Conservation (phyloP, 495 filamentous ascomycete species). For the Penicillium riverlandense region DNA sequence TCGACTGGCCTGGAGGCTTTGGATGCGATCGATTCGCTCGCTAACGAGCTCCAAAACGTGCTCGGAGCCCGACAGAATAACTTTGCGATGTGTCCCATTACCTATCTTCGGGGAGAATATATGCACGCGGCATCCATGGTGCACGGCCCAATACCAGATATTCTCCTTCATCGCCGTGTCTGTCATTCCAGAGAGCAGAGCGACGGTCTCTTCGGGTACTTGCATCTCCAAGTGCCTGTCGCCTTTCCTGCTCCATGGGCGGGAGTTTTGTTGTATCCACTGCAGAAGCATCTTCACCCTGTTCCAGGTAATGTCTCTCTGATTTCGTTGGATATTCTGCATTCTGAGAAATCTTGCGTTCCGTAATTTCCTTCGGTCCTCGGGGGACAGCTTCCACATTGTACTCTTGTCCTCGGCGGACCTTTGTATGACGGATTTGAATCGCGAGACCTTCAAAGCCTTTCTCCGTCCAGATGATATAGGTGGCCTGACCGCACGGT, state of each 20-base stretch:
- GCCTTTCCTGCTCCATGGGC: conserved; percentile 2
- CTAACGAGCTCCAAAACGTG: conserved; percentile 24
- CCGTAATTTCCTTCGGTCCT: no score
- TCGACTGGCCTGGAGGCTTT: conserved; percentile 15
- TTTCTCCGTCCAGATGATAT: no score
- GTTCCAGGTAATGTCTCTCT: conserved; percentile 13
- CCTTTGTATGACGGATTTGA: no score
- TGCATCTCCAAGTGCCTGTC: conserved; percentile 22
- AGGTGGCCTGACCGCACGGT: no score
- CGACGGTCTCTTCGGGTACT: conserved; percentile 34
- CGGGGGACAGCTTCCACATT: no score
- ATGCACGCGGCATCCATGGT: conserved; percentile 35
- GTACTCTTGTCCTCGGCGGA: no score
- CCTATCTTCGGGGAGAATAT: conserved; percentile 22
- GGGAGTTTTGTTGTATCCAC: conserved; percentile 8
- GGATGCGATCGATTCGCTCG: conserved; percentile 14
- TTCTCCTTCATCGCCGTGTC: conserved; percentile 25
- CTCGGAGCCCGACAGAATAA: conserved; percentile 28
- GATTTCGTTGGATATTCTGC: background rate
- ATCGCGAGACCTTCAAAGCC: no score
- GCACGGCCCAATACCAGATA: conserved; percentile 27
- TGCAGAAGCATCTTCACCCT: conserved; percentile 20
- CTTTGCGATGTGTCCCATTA: conserved; percentile 26
- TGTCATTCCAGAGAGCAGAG: conserved; percentile 23
- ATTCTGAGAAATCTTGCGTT: no score